phyloP scores from a whole-genome alignment of 2,329 filamentous ascomycete genomes.

The Coniella vitis region DNA sequence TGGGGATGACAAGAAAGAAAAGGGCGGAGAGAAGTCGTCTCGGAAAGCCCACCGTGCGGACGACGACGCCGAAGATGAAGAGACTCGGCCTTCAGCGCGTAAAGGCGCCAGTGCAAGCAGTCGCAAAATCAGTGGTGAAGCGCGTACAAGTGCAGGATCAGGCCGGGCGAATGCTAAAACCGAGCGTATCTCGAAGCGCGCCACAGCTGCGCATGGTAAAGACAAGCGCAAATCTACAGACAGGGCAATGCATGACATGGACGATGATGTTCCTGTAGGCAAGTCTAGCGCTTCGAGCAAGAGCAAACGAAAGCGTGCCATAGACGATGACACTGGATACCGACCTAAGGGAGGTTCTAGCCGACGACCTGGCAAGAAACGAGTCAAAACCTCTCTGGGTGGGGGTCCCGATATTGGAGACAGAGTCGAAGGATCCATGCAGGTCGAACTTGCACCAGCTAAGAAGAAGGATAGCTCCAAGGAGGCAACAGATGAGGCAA shows the following conservation, averaged over 20 bases:
- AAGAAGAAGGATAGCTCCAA: slow-evolving; percentile 6
- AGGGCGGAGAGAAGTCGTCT: slow-evolving; percentile 18
- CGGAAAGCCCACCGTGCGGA: slow-evolving; percentile 18
- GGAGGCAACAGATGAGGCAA: slow-evolving; percentile 1
- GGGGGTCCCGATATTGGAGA: slow-evolving; percentile 16
- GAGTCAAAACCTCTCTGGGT: slow-evolving; percentile 38
- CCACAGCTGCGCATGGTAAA: slow-evolving; percentile 8
- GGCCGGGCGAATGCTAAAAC: slow-evolving; percentile 13
- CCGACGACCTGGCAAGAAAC: slow-evolving; percentile 50
- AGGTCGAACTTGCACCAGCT: neutral
- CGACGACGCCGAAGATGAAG: slow-evolving; percentile 33
- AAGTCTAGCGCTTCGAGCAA: slow-evolving; percentile 28
- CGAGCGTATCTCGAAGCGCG: slow-evolving; percentile 16
- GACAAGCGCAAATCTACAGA: slow-evolving; percentile 16
- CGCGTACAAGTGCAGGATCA: slow-evolving; percentile 20
- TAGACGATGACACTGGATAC: slow-evolving; percentile 53
- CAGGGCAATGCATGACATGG: slow-evolving; percentile 9
- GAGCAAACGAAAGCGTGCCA: slow-evolving; percentile 45
- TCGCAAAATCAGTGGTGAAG: slow-evolving; percentile 26
- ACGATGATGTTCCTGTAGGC: slow-evolving; percentile 19
- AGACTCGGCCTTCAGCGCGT: slow-evolving; percentile 23
- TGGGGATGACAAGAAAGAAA: slow-evolving; percentile 21
- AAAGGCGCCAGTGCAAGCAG: slow-evolving; percentile 23
- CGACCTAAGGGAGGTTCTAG: slow-evolving; percentile 50
- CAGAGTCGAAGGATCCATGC: slow-evolving; percentile 23